phyloP scores from a whole-genome alignment of 345 rosid genomes.

The Carallia pectinifolia region DNA sequence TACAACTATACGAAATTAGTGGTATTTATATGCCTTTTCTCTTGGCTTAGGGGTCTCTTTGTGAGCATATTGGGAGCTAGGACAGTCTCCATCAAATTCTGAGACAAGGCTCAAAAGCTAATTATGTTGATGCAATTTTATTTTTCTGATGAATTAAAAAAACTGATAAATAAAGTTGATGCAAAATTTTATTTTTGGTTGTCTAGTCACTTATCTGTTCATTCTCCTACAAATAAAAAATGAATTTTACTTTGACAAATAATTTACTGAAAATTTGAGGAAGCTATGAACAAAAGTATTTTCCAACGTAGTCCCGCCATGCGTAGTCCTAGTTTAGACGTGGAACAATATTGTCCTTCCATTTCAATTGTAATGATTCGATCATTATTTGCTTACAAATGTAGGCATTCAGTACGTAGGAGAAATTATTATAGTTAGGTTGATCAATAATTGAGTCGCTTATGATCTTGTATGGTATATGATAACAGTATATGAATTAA shows the following conservation, averaged over 20 bases:
- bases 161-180: too few relatives aligned
- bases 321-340: conserved; percentile 7
- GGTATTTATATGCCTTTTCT: too few relatives aligned
- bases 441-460: background rate
- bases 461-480: background rate
- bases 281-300: conserved; percentile 3
- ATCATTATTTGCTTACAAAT: background rate
- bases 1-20: too few relatives aligned
- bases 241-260: background rate
- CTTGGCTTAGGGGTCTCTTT: too few relatives aligned
- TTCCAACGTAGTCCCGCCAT: background rate
- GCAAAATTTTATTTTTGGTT: too few relatives aligned
- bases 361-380: background rate
- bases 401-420: background rate
- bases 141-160: too few relatives aligned
- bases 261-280: background rate
- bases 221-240: background rate
- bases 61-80: too few relatives aligned
- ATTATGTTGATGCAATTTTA: too few relatives aligned
- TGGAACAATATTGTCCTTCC: conserved; percentile 5
- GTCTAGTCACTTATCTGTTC: too few relatives aligned
- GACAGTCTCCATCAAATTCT: too few relatives aligned
- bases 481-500: background rate
- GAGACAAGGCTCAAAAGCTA: too few relatives aligned
- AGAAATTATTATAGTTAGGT: background rate